A percentile compares a stretch with the other conserved stretches of the same genome.
Evolutionary conservation across 2,329 filamentous ascomycete species (phyloP).

Genomic region (Botrytis sinoallii): DNA sequence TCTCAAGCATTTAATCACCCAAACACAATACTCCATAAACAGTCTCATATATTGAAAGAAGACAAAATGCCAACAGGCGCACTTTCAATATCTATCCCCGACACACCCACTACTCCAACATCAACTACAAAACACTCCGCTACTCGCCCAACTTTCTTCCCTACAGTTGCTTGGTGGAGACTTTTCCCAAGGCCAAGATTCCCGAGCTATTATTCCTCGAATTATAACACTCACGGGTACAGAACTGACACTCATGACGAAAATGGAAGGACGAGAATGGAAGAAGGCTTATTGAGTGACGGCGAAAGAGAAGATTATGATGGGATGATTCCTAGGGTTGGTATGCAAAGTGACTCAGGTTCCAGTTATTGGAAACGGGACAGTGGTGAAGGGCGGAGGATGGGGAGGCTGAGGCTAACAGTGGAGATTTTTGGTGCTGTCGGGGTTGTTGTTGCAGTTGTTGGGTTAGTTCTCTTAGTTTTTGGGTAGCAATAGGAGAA

Average conservation of each 20-base stretch:
- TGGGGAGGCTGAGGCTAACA: neutral
- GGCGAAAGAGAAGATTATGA: conserved; percentile 5
- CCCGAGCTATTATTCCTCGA: neutral
- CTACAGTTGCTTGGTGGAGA: conserved; percentile 18
- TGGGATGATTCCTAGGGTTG: neutral
- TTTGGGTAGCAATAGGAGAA: neutral
- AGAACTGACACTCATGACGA: neutral
- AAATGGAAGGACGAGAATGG: neutral
- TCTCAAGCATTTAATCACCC: neutral
- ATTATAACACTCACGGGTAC: neutral
- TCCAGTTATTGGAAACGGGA: conserved; percentile 4
- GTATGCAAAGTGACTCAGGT: neutral
- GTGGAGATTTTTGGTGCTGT: conserved; percentile 8
- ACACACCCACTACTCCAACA: neutral
- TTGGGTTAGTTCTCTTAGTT: neutral
- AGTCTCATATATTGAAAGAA: neutral
- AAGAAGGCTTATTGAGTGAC: conserved; percentile 15
- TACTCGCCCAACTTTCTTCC: conserved; percentile 17
- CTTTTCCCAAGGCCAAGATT: neutral
- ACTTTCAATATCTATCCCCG: conserved; percentile 10
- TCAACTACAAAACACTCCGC: conserved; percentile 11
- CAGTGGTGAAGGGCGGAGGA: neutral
- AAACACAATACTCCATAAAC: neutral
- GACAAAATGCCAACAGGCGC: conserved; percentile 15
- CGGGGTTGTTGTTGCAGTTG: conserved; percentile 1